Evolutionary conservation across 2,329 filamentous ascomycete genomes (phyloP).

Genomic region (Emericellopsis atlantica): DNA sequence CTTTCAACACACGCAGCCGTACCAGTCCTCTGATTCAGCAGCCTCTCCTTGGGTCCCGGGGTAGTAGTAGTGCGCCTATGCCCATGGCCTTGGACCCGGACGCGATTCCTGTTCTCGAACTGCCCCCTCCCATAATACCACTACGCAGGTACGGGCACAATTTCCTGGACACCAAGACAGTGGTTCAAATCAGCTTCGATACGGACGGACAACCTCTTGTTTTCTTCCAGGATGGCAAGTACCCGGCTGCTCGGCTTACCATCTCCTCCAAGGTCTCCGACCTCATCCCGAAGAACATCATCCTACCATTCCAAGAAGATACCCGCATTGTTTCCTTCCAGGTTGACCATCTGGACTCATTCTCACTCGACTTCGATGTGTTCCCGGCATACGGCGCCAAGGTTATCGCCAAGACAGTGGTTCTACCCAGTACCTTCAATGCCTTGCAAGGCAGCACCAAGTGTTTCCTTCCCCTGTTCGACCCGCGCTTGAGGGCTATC

Average conservation of each 20-base stretch:
- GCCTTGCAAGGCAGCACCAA: conserved; percentile 60
- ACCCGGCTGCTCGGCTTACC: conserved; percentile 85
- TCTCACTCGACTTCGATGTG: conserved; percentile 93
- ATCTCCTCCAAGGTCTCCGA: conserved; percentile 96
- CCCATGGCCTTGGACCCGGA: conserved; percentile 66
- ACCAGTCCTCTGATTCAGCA: conserved; percentile 32
- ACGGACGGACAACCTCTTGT: conserved; percentile 63
- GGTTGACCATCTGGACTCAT: conserved; percentile 83
- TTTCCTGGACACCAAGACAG: conserved; percentile 94
- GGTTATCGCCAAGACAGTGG: conserved; percentile 91
- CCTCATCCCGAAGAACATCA: conserved; percentile 89
- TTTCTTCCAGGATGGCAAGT: conserved; percentile 97
- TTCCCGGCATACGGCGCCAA: conserved; percentile 96
- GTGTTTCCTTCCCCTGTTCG: conserved; percentile 82
- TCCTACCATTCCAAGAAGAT: conserved; percentile 92
- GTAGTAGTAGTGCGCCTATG: conserved; percentile 36
- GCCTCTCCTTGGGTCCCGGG: conserved; percentile 26
- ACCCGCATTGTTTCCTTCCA: conserved; percentile 90
- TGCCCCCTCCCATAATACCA: conserved; percentile 93
- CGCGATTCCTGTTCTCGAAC: conserved; percentile 79
- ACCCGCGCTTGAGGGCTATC: conserved; percentile 81
- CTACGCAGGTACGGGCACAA: conserved; percentile 93
- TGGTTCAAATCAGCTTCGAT: conserved; percentile 82
- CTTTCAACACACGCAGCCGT: conserved; percentile 32
- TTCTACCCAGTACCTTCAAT: conserved; percentile 76